A percentile compares a stretch with the other conserved stretches of the same genome.
These are phyloP conservation scores for Globisporangium barbulae DNA, from an alignment of 352 stramenopile species.

Conservation along the genomic window DNA sequence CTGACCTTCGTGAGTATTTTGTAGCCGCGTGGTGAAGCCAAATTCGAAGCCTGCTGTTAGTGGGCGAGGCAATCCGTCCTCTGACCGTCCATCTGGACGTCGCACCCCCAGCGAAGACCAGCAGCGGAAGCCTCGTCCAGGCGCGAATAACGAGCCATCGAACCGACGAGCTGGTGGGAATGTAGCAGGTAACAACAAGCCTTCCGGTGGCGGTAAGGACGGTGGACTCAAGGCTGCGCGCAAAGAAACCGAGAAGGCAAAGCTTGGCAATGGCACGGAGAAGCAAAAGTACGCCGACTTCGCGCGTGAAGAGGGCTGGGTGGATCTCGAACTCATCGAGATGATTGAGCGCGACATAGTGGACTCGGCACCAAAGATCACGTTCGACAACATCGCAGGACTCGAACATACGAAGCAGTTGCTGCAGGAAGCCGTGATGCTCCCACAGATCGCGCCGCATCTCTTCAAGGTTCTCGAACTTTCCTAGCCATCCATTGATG, in stretches of 20 bases:
- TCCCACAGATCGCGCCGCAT: constrained; percentile 80
- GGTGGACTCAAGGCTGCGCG: constrained; percentile 38
- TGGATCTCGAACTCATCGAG: constrained; percentile 81
- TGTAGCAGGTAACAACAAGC: constrained; percentile 25
- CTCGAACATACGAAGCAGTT: constrained; percentile 82
- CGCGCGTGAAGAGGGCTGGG: constrained; percentile 66
- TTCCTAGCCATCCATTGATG: background rate
- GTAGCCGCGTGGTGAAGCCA: constrained; percentile 35
- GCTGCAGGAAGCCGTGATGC: constrained; percentile 82
- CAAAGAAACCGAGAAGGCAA: constrained; percentile 37
- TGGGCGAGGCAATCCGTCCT: constrained; percentile 16
- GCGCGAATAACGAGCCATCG: constrained; percentile 20
- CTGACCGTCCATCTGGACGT: constrained; percentile 37
- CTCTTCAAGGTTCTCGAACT: constrained; percentile 60
- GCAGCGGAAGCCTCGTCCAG: constrained; percentile 32
- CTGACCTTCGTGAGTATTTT: background rate
- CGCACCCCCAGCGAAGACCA: constrained; percentile 62
- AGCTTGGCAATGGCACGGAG: constrained; percentile 21
- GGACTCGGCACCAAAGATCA: constrained; percentile 61
- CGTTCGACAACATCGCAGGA: constrained; percentile 74
- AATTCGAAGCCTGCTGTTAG: constrained; percentile 19
- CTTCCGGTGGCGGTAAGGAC: constrained; percentile 28
- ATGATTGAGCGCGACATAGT: constrained; percentile 87
- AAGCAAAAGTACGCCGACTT: constrained; percentile 80
- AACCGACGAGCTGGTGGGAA: constrained; percentile 19